A percentile compares a stretch with the other conserved stretches of the same genome.
Conservation (phyloP, 129 eudicot genomes). For the Tanacetum coccineum region DNA sequence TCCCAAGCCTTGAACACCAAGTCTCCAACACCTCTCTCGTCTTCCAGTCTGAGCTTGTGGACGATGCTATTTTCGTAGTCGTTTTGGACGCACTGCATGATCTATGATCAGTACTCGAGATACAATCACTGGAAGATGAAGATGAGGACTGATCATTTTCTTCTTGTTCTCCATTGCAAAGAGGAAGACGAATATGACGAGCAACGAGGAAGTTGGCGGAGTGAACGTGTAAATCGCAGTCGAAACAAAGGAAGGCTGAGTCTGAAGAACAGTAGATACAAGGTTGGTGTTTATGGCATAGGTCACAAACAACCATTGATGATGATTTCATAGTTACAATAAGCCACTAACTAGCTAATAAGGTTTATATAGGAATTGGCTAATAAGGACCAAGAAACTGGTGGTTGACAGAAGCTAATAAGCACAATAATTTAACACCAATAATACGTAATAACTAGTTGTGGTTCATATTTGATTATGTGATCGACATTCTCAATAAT, state of each 20-base stretch:
- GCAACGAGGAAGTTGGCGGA: slow-evolving; percentile 31
- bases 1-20: no score
- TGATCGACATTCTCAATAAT: slow-evolving; percentile 11
- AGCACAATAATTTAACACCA: neutral
- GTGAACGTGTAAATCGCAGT: slow-evolving; percentile 21
- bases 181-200: slow-evolving; percentile 27
- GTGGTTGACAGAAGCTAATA: no score
- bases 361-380: no score
- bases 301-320: slow-evolving; percentile 7
- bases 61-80: no score
- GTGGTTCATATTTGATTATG: slow-evolving; percentile 20
- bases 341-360: no score
- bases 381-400: no score
- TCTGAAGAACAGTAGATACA: slow-evolving; percentile 28
- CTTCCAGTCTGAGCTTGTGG: no score
- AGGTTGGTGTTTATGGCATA: slow-evolving; percentile 24
- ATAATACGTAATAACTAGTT: slow-evolving; percentile 1
- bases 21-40: no score
- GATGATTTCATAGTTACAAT: neutral
- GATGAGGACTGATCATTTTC: no score
- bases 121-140: no score
- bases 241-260: slow-evolving; percentile 34
- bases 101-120: no score
- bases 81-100: no score
- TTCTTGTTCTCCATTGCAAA: slow-evolving; percentile 6